Evolutionary conservation across 2,329 filamentous ascomycete genomes (phyloP).

Genomic region (Colletotrichum sp.): DNA sequence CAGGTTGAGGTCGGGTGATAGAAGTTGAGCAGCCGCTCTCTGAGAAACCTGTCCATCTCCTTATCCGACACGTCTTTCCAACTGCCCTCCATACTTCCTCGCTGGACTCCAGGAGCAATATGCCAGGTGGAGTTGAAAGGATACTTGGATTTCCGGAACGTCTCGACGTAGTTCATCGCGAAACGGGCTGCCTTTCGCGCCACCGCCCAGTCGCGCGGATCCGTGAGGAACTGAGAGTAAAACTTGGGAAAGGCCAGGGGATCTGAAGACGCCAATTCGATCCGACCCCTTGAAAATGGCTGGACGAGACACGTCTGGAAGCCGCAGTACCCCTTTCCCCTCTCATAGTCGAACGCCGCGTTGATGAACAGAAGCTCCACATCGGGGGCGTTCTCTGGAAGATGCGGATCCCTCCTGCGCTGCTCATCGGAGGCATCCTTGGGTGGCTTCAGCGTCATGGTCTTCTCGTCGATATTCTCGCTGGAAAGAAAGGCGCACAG

Average conservation of each 20-base stretch:
- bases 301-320: conserved; percentile 33
- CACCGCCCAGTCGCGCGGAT: conserved; percentile 29
- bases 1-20: conserved; percentile 17
- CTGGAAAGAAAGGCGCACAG: conserved; percentile 30
- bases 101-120: background rate
- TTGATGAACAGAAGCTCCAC: conserved; percentile 43
- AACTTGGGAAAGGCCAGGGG: conserved; percentile 36
- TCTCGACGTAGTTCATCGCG: conserved; percentile 32
- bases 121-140: conserved; percentile 15
- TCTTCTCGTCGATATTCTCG: conserved; percentile 29
- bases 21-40: background rate
- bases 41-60: conserved; percentile 32
- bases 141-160: conserved; percentile 31
- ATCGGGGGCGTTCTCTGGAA: conserved; percentile 30
- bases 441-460: conserved; percentile 24
- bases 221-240: conserved; percentile 33
- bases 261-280: conserved; percentile 39
- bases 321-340: conserved; percentile 25
- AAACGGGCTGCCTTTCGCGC: conserved; percentile 33
- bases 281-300: conserved; percentile 31
- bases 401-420: conserved; percentile 23
- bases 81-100: background rate
- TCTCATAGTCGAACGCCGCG: conserved; percentile 33
- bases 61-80: conserved; percentile 32
- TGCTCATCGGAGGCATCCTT: background rate